Conservation (phyloP, 2,329 filamentous ascomycete genomes). For the Paecilomyces dactylethromorphus region DNA sequence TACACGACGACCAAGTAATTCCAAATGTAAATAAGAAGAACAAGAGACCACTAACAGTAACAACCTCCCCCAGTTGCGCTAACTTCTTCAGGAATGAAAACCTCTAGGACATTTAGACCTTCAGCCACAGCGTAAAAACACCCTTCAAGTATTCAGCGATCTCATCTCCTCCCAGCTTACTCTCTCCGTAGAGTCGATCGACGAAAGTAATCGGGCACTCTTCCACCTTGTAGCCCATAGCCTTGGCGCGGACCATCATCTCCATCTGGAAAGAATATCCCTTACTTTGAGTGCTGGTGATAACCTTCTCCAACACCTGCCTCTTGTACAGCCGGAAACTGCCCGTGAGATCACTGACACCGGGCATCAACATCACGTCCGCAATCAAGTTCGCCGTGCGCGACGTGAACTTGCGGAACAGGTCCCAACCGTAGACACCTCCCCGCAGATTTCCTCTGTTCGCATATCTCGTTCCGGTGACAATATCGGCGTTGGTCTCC, state of each 20-base stretch:
- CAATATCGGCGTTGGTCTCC: constrained; percentile 80
- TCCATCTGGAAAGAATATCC: constrained; percentile 99
- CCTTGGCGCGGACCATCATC: constrained; percentile 96
- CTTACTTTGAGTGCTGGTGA: constrained; percentile 85
- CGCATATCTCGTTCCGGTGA: constrained; percentile 92
- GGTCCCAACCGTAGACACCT: constrained; percentile 93
- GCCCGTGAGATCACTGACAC: constrained; percentile 91
- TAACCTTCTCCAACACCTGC: constrained; percentile 80
- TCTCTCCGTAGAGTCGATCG: constrained; percentile 89
- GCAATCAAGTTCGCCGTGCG: constrained; percentile 88
- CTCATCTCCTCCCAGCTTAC: constrained; percentile 88
- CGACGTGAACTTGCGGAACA: constrained; percentile 70
- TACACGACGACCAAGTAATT: constrained; percentile 1
- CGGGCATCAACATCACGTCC: constrained; percentile 85
- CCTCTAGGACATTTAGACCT: constrained; percentile 48
- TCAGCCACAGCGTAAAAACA: constrained; percentile 69
- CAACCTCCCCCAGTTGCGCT: too few species aligned
- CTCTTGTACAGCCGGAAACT: constrained; percentile 95
- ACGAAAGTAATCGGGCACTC: constrained; percentile 97
- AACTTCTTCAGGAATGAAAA: neutral
- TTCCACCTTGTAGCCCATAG: constrained; percentile 86
- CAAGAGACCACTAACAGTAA: neutral
- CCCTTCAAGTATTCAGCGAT: constrained; percentile 95
- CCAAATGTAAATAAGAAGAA: neutral
- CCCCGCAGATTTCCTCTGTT: constrained; percentile 56